Evolutionary conservation across 2,329 filamentous ascomycete species (phyloP), one percentile per base, ranked within the genome.

Genomic region (Calonectria pauciramosa): DNA sequence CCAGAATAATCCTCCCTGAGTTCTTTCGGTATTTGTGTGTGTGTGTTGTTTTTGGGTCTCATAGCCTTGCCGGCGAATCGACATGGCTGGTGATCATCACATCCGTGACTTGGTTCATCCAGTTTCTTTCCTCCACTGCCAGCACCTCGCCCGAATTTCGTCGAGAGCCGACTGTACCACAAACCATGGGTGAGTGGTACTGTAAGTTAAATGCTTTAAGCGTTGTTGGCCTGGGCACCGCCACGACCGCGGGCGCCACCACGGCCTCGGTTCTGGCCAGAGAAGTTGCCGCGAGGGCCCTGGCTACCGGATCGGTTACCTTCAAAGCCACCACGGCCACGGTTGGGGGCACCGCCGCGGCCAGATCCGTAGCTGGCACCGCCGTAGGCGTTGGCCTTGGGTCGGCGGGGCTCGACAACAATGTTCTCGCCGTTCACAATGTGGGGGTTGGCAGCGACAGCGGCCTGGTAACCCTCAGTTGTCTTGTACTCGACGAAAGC

Each of bases 401-500:
- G 92, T 78, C 95, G 95, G 77, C 97, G 96, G 84, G 96, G 95
- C 87, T 99, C 97, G 71, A 99, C 94, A 76, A 92, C 90, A 80
- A 99, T 94, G 82, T 92, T 93, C 85, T 98, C 94, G 79, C 93
- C 94, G 80, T 94, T 95, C 77, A 99, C 91, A 56, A 91, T 90
- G 87, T 98, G 95, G 44, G 96, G 96, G 87, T 97, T 99, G 80
- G 93, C 94, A 75, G 91, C 91, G 47, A 95, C 90, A 54, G 97
- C 97, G 76, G 94, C 94, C 84, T 95, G 91, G 87, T 98, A 98
- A 60, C 92, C 95, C 70, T 96, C 92, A 28, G 92, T 84, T 60
- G 93, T 94, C 83, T 93, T 94, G 86, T 97, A 99, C 85, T 99
- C 97, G 74, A 98, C 95, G 83, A 99, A 99, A 32, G 97, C 97